Base-by-base conservation (phyloP, 192 early-diverging fungal genomes). In the Entomortierella parvispora region DNA sequence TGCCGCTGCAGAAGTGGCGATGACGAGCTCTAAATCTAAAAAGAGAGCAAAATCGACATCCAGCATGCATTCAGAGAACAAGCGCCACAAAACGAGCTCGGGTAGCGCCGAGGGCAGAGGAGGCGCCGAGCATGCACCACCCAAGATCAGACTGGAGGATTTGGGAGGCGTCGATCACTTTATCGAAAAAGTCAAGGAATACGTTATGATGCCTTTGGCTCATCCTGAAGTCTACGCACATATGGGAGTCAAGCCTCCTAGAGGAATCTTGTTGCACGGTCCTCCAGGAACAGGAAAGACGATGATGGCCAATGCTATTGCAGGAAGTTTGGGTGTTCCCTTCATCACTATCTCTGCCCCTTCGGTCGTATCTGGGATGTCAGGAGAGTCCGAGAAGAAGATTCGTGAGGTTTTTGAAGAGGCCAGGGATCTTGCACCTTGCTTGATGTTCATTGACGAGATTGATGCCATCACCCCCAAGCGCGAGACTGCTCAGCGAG, bases 201-300 rank as follows among this genome's bases (percentile, higher is more conserved):
- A 97, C 51, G 90, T 99, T 68, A 93, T 87, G 14, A 93, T 97
- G 90, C 97, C 97, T 3, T 80, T 99, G 12, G 92, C 91, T 55
- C 95, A 98, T 80, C 93, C 96, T 1, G 96, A 97, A 80, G 88
- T 98, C 4, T 97, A 95, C 70, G 65, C 87, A 42, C 95, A 98
- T 69, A 90, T 95, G 15, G 97, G 97, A 46, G 93, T 97, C 15
- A 88, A 96, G 56, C 96, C 97, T 10, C 97, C 97, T 5, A 75
- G 95, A 51, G 97, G 97, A 34, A 93, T 99, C 31, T 74, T 99
- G 28, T 81, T 99, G 23, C 97, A 99, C 61, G 97, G 97, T 20
- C 96, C 97, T 32, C 95, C 96, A 15, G 97, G 97, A 60, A 96
- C 95, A 65, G 97, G 97, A 65, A 99, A 99, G 72, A 98, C 97